Evolutionary conservation across 2,329 filamentous ascomycete genomes (phyloP).

Genomic region (Curvularia lunata): DNA sequence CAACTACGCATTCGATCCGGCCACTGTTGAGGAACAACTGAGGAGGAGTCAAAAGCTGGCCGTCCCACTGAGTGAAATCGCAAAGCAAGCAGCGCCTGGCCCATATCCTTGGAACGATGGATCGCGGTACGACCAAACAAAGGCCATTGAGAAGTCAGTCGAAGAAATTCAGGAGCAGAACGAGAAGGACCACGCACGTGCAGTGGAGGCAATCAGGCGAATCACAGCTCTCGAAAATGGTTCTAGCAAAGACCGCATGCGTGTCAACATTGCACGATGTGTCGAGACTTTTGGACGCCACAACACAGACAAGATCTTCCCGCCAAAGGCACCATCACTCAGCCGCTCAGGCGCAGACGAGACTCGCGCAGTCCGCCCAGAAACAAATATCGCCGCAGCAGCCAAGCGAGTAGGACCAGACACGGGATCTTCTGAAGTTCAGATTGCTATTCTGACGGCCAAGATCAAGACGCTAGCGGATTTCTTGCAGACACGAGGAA

Average conservation of each 20-base stretch:
- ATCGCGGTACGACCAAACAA: slow-evolving; percentile 7
- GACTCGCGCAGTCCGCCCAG: slow-evolving; percentile 54
- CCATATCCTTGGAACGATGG: slow-evolving; percentile 17
- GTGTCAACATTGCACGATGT: slow-evolving; percentile 83
- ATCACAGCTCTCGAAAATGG: slow-evolving; percentile 81
- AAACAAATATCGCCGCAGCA: slow-evolving; percentile 36
- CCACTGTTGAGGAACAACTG: slow-evolving; percentile 71
- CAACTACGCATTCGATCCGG: slow-evolving; percentile 76
- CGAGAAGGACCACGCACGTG: slow-evolving; percentile 64
- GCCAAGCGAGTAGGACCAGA: slow-evolving; percentile 79
- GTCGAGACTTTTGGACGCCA: slow-evolving; percentile 90
- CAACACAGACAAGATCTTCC: slow-evolving; percentile 76
- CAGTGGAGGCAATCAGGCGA: slow-evolving; percentile 75
- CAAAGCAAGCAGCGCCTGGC: slow-evolving; percentile 6
- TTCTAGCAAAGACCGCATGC: slow-evolving; percentile 76
- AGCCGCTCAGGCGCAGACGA: slow-evolving; percentile 54
- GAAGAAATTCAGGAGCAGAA: slow-evolving; percentile 34
- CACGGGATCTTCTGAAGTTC: slow-evolving; percentile 96
- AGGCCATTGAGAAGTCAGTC: slow-evolving; percentile 15
- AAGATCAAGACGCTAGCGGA: slow-evolving; percentile 86
- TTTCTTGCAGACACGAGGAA: slow-evolving; percentile 71
- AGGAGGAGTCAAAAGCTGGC: slow-evolving; percentile 72
- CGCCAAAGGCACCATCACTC: slow-evolving; percentile 61
- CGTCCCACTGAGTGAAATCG: slow-evolving; percentile 54
- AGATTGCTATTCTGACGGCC: slow-evolving; percentile 91